Percentiles rank a stretch among this genome's conserved stretches.
Evolutionary conservation across 2,329 filamentous ascomycete genomes (phyloP).

Genomic region (Arthrobotrys conoides): DNA sequence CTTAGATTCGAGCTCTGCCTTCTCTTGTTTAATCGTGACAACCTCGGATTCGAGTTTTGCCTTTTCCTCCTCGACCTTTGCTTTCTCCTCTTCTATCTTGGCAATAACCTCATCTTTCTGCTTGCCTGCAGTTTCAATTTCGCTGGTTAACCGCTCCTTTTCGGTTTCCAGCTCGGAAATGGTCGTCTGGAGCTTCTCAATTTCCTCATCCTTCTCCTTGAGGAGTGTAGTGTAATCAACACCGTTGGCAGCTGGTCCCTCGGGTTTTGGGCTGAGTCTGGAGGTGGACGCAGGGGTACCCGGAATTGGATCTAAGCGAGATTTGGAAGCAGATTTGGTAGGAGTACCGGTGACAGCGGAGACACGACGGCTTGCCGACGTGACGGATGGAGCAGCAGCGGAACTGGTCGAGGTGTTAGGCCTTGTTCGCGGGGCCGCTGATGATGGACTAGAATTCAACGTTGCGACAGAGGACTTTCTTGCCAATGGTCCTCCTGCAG

Average conservation of each 20-base stretch:
- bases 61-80: constrained; percentile 47
- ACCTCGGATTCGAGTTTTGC: constrained; percentile 41
- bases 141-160: constrained; percentile 34
- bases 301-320: constrained; percentile 56
- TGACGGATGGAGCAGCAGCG: constrained; percentile 12
- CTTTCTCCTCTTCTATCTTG: constrained; percentile 52
- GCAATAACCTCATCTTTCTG: constrained; percentile 52
- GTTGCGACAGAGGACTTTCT: constrained; percentile 48
- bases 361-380: constrained; percentile 41
- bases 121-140: constrained; percentile 48
- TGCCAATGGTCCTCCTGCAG: constrained; percentile 30
- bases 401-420: constrained; percentile 13
- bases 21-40: constrained; percentile 42
- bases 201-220: constrained; percentile 57
- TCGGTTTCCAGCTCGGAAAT: constrained; percentile 56
- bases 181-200: constrained; percentile 48
- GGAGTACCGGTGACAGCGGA: constrained; percentile 42
- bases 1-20: constrained; percentile 31
- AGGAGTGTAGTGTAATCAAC: constrained; percentile 38
- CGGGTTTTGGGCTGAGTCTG: constrained; percentile 18
- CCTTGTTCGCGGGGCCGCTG: constrained; percentile 30
- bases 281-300: constrained; percentile 42
- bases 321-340: constrained; percentile 41
- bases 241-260: constrained; percentile 41
- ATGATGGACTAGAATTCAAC: constrained; percentile 52